Evolutionary conservation across 1,284 basidiomycete species (phyloP).

Genomic region (Cystobasidium sp.): DNA sequence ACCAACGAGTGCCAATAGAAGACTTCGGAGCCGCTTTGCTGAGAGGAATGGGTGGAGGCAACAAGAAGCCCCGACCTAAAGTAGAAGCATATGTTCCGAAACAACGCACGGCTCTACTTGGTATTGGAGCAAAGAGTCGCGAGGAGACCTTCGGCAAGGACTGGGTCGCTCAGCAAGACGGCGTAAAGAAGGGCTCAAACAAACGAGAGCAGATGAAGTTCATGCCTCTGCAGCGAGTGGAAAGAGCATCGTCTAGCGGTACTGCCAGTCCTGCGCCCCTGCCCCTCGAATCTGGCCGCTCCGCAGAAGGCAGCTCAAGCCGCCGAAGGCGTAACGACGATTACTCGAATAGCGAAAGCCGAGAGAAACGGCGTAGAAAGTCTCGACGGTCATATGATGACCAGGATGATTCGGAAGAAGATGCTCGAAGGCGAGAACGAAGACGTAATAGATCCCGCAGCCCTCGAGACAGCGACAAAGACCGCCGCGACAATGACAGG

Average conservation of each 20-base stretch:
- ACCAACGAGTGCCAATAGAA: conserved; percentile 84
- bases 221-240: conserved; percentile 45
- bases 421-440: conserved; percentile 16
- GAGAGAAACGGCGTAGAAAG: conserved; percentile 49
- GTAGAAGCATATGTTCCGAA: conserved; percentile 76
- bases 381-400: conserved; percentile 40
- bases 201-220: conserved; percentile 45
- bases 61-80: conserved; percentile 59
- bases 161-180: conserved; percentile 23
- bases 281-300: neutral
- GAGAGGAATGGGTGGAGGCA: conserved; percentile 87
- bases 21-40: conserved; percentile 92
- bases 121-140: conserved; percentile 86
- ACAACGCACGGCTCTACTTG: conserved; percentile 78
- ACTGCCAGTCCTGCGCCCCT: conserved; percentile 18
- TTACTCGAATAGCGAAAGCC: conserved; percentile 46
- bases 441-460: conserved; percentile 17
- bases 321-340: conserved; percentile 52
- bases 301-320: conserved; percentile 47
- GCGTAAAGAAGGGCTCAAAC: conserved; percentile 33
- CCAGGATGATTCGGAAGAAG: conserved; percentile 25
- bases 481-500: neutral
- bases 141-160: conserved; percentile 67
- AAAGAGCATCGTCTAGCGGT: conserved; percentile 27
- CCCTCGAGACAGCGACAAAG: conserved; percentile 8